Conservation (phyloP, 2,329 filamentous ascomycete species). For the Allantophomopsis lycopodina region DNA sequence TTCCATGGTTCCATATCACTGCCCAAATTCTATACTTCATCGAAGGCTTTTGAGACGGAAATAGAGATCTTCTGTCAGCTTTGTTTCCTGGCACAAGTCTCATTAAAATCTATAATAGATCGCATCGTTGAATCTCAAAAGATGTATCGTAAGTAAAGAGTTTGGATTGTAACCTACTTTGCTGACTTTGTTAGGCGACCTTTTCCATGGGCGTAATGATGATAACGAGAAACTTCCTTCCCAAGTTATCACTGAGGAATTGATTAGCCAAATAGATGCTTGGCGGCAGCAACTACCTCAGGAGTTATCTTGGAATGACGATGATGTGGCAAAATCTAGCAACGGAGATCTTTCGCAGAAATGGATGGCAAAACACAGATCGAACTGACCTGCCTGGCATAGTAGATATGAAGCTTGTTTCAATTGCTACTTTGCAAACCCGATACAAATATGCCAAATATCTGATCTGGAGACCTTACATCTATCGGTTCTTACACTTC, state of each 20-base stretch:
- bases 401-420: background rate
- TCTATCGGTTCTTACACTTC: conserved; percentile 2
- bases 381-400: too few relatives aligned
- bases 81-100: conserved; percentile 2
- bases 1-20: background rate
- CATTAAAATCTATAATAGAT: background rate
- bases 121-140: too few relatives aligned
- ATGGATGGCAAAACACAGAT: background rate
- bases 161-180: background rate
- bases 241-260: background rate
- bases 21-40: background rate
- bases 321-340: background rate
- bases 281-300: conserved; percentile 1
- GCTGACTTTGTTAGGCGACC: background rate
- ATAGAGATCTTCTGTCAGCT: conserved; percentile 1
- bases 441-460: conserved; percentile 4
- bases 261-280: background rate
- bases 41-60: background rate
- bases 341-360: background rate
- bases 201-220: background rate
- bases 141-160: too few relatives aligned
- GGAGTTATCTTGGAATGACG: background rate
- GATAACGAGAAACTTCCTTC: background rate
- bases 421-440: background rate
- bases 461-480: conserved; percentile 2